Evolutionary conservation across 1,139 yeast species (phyloP).

Genomic region (Spathaspora sp.): DNA sequence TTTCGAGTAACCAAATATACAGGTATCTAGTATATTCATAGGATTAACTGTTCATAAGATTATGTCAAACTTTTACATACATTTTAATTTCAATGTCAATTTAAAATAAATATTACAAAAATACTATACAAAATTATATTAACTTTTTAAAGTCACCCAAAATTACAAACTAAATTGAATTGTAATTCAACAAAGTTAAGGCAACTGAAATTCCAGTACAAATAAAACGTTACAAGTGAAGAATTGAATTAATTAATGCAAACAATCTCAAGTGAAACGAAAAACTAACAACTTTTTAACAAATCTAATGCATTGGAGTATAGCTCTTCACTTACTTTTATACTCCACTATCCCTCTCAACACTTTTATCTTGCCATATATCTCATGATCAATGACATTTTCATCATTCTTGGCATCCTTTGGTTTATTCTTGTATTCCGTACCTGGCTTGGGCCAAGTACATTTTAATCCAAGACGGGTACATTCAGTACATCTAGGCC

Average conservation of each 20-base stretch:
- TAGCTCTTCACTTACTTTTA: slow-evolving; percentile 22
- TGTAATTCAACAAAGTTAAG: neutral
- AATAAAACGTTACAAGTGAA: neutral
- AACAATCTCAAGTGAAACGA: neutral
- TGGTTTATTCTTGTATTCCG: slow-evolving; percentile 48
- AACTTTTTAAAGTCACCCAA: neutral
- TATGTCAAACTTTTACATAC: too few species aligned
- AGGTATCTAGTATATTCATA: too few species aligned
- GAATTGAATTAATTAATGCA: neutral
- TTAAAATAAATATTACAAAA: neutral
- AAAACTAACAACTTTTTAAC: neutral
- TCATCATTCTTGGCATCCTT: slow-evolving; percentile 50
- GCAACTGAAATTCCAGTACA: neutral
- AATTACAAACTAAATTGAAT: neutral
- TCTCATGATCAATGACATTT: slow-evolving; percentile 48
- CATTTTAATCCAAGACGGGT: slow-evolving; percentile 40
- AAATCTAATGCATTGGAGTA: neutral
- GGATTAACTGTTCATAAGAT: too few species aligned
- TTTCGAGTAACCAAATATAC: too few species aligned
- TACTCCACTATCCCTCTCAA: slow-evolving; percentile 61
- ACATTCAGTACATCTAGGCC: slow-evolving; percentile 47
- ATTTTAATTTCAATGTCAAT: too few species aligned
- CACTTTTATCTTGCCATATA: slow-evolving; percentile 60
- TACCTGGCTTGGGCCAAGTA: slow-evolving; percentile 52
- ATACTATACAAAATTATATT: neutral